A percentile compares a stretch with the other conserved stretches of the same genome.
phyloP scores from a whole-genome alignment of 176 grass and related monocot species.

The Juncus inflexus region DNA sequence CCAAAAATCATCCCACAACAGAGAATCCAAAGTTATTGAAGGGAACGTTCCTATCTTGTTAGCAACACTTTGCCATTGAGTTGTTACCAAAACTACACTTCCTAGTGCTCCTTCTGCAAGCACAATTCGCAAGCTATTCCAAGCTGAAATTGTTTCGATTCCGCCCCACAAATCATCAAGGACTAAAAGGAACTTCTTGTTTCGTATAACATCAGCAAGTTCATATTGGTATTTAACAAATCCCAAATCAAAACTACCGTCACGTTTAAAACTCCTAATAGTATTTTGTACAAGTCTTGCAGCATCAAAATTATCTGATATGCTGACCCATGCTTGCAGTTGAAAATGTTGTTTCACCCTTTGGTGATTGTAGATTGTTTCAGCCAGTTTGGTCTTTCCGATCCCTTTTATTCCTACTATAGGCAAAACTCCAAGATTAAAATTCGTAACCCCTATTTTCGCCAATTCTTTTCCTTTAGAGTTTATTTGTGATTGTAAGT shows the following conservation, averaged over 20 bases:
- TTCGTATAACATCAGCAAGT: not conserved
- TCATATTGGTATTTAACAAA: not conserved
- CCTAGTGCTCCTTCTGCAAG: not conserved
- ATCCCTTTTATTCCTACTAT: slow-evolving; percentile 21
- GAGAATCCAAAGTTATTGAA: slow-evolving; percentile 16
- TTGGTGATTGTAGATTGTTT: slow-evolving; percentile 1
- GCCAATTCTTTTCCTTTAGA: no score
- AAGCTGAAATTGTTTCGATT: not conserved
- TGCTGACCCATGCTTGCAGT: slow-evolving; percentile 10
- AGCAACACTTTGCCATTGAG: slow-evolving; percentile 15
- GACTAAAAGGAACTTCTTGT: not conserved
- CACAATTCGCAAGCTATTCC: not conserved
- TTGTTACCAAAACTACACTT: slow-evolving; percentile 2
- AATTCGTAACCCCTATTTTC: not conserved
- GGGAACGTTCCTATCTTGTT: slow-evolving; percentile 6
- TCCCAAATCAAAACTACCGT: no score
- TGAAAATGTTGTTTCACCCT: no score
- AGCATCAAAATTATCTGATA: not conserved
- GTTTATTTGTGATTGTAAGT: no score
- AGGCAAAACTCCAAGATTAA: not conserved
- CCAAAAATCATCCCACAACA: not conserved
- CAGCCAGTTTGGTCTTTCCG: slow-evolving; percentile 25
- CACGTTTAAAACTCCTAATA: not conserved
- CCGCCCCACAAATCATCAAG: not conserved
- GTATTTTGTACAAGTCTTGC: not conserved